A percentile compares a stretch with the other conserved stretches of the same genome.
Evolutionary conservation across 345 rosid genomes (phyloP).

Genomic region (Hibiscus trionum): DNA sequence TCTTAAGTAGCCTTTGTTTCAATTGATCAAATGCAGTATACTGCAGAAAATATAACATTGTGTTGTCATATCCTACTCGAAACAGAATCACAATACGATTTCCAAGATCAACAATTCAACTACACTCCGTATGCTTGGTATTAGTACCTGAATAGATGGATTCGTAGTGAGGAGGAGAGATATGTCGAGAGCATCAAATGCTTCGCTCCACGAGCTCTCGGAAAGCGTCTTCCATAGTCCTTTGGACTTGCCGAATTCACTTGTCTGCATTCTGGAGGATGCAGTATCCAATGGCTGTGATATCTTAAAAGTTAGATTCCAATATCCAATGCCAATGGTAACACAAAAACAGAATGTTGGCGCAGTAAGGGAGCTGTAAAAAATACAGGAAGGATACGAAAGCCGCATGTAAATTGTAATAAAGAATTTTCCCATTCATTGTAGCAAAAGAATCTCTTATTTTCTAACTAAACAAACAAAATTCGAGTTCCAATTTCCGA

Average conservation of each 20-base stretch:
- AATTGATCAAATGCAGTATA: conserved; percentile 94
- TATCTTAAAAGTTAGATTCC: conserved; percentile 11
- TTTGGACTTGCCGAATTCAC: conserved; percentile 87
- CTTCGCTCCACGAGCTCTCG: conserved; percentile 58
- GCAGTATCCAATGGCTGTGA: conserved; percentile 94
- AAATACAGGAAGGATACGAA: background rate
- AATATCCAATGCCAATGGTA: background rate
- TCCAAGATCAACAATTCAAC: background rate
- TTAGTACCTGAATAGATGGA: conserved; percentile 82
- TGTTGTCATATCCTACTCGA: background rate
- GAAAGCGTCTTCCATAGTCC: conserved; percentile 81
- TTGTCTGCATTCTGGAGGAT: conserved; percentile 93
- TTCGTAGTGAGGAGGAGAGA: conserved; percentile 87
- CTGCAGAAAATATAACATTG: conserved; percentile 29
- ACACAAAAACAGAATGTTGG: background rate
- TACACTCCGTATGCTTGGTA: background rate
- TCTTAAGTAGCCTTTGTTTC: conserved; percentile 54
- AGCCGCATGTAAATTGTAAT: background rate
- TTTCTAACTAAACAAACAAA: background rate
- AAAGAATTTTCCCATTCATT: background rate
- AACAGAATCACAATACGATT: background rate
- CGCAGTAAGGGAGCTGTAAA: background rate
- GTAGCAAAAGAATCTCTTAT: background rate
- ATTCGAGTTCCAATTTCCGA: background rate
- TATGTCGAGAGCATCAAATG: conserved; percentile 88